Percentiles rank a stretch among this genome's conserved stretches.
phyloP scores from a whole-genome alignment of 2,329 filamentous ascomycete genomes.

The Curvularia hawaiiensis region DNA sequence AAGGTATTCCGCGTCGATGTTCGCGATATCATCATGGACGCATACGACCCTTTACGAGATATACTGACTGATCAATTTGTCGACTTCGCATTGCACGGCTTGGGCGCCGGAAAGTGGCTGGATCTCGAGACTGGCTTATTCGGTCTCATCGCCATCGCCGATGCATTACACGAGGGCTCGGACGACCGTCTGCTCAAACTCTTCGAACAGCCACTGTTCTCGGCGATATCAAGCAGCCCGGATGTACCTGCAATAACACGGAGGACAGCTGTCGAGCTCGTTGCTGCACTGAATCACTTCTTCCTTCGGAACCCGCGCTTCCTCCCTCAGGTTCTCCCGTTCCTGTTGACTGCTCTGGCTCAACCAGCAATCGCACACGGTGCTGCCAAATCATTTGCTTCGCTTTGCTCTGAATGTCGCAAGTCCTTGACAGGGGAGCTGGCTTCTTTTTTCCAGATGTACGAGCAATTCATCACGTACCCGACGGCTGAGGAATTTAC shows the following conservation, averaged over 20 bases:
- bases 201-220: constrained; percentile 67
- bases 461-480: constrained; percentile 65
- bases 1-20: constrained; percentile 77
- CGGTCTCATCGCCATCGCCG: constrained; percentile 70
- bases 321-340: constrained; percentile 72
- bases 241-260: constrained; percentile 66
- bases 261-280: constrained; percentile 71
- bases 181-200: constrained; percentile 66
- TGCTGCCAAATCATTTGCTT: constrained; percentile 75
- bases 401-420: constrained; percentile 77
- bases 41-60: constrained; percentile 62
- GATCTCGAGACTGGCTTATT: constrained; percentile 60
- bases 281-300: constrained; percentile 76
- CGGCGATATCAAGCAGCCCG: constrained; percentile 50
- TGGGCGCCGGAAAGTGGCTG: constrained; percentile 53
- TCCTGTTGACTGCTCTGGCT: constrained; percentile 73
- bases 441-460: constrained; percentile 72
- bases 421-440: constrained; percentile 70
- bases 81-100: constrained; percentile 49
- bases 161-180: constrained; percentile 64
- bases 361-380: constrained; percentile 66
- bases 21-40: constrained; percentile 75
- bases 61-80: constrained; percentile 55
- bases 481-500: constrained; percentile 69
- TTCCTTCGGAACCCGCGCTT: constrained; percentile 72